Base-by-base conservation (phyloP, 1,284 basidiomycete species). In the Hortiboletus rubellus region DNA sequence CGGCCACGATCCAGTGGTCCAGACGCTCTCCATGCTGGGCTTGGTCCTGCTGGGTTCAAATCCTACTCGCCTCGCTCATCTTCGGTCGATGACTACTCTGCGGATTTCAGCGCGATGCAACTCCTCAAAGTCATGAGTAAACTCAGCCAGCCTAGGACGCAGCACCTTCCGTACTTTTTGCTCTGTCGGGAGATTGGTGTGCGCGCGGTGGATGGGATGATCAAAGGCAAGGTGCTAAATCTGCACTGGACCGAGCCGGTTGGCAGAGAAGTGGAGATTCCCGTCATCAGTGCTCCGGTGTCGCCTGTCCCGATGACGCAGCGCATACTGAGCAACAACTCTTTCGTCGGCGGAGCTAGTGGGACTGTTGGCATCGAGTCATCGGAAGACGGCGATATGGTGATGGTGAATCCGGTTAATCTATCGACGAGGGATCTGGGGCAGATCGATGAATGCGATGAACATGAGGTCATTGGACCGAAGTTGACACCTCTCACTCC, bases 171-270 rank as follows among this genome's bases (percentile, higher is more conserved):
- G 1, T 92, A 92, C 70, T 92, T 92, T 72, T 74, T 85, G 58
- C 78, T 92, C 9, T 92, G 89, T 66, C 79, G 89, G 36, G 88
- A 91, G 70, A 75, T 92, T 24, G 91, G 91, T 2, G 87, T 88
- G 45, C 77, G 82, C 10, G 87, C 88, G 6, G 87, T 92, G 6
- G 91, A 92, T 67, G 89, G 87, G 18, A 88, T 92, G 86, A 81
- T 93, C 30, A 83, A 84, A 59, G 87, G 85, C 3, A 79, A 84
- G 47, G 82, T 92, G 40, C 71, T 92, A 52, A 88, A 91, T 69
- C 66, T 92, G 62, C 75, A 90, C 44, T 91, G 90, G 91, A 89
- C 84, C 51, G 84, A 88, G 58, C 75, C 83, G 3, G 78, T 91
- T 24, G 83, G 85, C 55, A 77, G 74, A 60, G 64, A 65, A 46